Evolutionary conservation across 2,329 filamentous ascomycete species (phyloP).

Genomic region (Talaromyces sp.): DNA sequence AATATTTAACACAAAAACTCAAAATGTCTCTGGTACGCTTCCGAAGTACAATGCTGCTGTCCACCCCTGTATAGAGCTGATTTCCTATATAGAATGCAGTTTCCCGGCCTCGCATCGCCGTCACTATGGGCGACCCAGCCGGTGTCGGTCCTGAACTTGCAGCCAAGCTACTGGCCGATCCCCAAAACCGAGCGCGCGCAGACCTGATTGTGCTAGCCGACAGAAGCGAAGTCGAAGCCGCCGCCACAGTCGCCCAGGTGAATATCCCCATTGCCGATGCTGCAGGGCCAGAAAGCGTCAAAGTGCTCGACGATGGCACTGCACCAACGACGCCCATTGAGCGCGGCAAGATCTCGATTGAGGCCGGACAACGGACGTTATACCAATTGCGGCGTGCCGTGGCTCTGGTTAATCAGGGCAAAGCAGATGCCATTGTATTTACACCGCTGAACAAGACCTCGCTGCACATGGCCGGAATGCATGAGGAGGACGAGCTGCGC

Average conservation of each 20-base stretch:
- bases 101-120: constrained; percentile 22
- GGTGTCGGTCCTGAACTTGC: constrained; percentile 28
- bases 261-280: constrained; percentile 14
- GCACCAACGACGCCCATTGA: constrained; percentile 11
- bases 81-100: too few relatives aligned
- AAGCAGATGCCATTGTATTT: constrained; percentile 30
- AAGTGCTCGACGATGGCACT: constrained; percentile 24
- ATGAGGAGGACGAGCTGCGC: constrained; percentile 30
- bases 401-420: constrained; percentile 18
- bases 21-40: background rate
- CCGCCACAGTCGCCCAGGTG: constrained; percentile 16
- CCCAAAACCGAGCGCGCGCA: constrained; percentile 20
- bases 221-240: constrained; percentile 19
- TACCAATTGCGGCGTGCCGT: constrained; percentile 26
- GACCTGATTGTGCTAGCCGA: constrained; percentile 27
- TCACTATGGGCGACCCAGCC: constrained; percentile 28
- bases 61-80: too few relatives aligned
- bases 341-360: constrained; percentile 20
- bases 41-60: too few relatives aligned
- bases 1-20: background rate
- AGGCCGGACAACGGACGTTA: constrained; percentile 19
- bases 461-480: constrained; percentile 28
- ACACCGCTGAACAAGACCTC: constrained; percentile 31
- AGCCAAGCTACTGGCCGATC: constrained; percentile 27
- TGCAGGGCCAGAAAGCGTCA: constrained; percentile 14